These are phyloP conservation scores for Talaromyces atroroseus DNA, from an alignment of 2,329 filamentous ascomycete genomes.

Conservation along the genomic window DNA sequence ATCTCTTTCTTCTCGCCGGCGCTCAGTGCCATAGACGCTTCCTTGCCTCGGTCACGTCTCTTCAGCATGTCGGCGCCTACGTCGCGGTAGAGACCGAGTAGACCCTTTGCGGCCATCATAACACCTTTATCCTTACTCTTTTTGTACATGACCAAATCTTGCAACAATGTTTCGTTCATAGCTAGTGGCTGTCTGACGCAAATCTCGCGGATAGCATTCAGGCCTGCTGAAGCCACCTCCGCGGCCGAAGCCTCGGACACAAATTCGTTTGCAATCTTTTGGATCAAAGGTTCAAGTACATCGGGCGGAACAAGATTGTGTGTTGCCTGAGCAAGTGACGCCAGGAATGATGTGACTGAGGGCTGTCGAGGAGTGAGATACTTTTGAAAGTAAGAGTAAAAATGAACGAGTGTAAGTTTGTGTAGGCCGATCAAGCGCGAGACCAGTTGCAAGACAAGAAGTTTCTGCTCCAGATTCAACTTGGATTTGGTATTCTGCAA, in stretches of 20 bases:
- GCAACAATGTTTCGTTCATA: conserved; percentile 91
- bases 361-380: conserved; percentile 82
- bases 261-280: conserved; percentile 98
- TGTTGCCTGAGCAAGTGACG: conserved; percentile 83
- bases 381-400: conserved; percentile 97
- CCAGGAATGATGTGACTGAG: conserved; percentile 87
- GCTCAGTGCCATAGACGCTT: conserved; percentile 76
- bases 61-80: conserved; percentile 83
- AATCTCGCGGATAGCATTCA: conserved; percentile 93
- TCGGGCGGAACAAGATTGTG: conserved; percentile 91
- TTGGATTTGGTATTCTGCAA: conserved; percentile 80
- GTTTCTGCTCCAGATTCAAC: conserved; percentile 79
- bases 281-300: conserved; percentile 79
- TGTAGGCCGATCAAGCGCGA: conserved; percentile 88
- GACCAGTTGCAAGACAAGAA: conserved; percentile 84
- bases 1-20: conserved; percentile 68
- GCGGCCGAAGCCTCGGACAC: conserved; percentile 89
- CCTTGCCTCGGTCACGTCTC: conserved; percentile 86
- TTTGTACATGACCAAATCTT: conserved; percentile 91
- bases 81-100: conserved; percentile 85
- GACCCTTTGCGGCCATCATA: conserved; percentile 96
- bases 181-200: conserved; percentile 90
- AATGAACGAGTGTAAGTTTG: conserved; percentile 78
- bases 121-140: conserved; percentile 98
- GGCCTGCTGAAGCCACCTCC: conserved; percentile 83